Evolutionary conservation across 148 eudicot species (phyloP).

Genomic region (Fagopyrum tataricum): DNA sequence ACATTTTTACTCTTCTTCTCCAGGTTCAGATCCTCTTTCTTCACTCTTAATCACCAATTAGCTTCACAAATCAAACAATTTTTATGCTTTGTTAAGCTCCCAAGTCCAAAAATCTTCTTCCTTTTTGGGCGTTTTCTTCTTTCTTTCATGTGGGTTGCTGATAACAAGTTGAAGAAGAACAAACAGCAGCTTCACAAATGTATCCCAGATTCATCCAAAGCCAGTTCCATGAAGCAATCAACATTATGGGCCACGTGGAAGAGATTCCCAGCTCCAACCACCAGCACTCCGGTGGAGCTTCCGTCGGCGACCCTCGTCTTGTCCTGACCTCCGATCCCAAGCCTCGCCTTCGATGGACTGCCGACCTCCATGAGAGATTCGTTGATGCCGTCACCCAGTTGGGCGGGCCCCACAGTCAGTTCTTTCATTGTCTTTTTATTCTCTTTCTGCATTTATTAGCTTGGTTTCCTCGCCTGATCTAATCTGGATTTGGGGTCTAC

Average conservation of each 20-base stretch:
- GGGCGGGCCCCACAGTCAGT: slow-evolving; percentile 67
- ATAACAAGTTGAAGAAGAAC: not conserved
- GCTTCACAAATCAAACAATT: not conserved
- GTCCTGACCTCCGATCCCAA: slow-evolving; percentile 77
- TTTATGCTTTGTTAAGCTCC: not conserved
- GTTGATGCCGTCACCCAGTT: slow-evolving; percentile 88
- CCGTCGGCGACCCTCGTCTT: slow-evolving; percentile 40
- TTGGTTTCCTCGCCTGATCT: not conserved
- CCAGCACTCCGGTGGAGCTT: not conserved
- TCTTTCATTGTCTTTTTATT: not conserved
- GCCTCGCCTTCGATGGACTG: slow-evolving; percentile 83
- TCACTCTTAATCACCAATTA: not conserved
- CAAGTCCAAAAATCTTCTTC: not conserved
- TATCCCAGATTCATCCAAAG: slow-evolving; percentile 43
- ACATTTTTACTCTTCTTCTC: slow-evolving; percentile 12
- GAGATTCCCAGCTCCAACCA: slow-evolving; percentile 24
- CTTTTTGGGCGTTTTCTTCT: not conserved
- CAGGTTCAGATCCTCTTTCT: slow-evolving; percentile 4
- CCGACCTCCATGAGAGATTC: slow-evolving; percentile 80
- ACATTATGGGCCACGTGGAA: slow-evolving; percentile 30
- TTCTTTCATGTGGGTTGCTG: slow-evolving; percentile 5
- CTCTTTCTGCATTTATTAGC: slow-evolving; percentile 9
- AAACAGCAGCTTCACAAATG: slow-evolving; percentile 14
- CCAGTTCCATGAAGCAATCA: slow-evolving; percentile 24
- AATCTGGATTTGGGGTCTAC: slow-evolving; percentile 1